A percentile compares a stretch with the other conserved stretches of the same genome.
These are phyloP conservation scores for Podospora australis DNA, from an alignment of 495 filamentous ascomycete genomes.

Conservation along the genomic window DNA sequence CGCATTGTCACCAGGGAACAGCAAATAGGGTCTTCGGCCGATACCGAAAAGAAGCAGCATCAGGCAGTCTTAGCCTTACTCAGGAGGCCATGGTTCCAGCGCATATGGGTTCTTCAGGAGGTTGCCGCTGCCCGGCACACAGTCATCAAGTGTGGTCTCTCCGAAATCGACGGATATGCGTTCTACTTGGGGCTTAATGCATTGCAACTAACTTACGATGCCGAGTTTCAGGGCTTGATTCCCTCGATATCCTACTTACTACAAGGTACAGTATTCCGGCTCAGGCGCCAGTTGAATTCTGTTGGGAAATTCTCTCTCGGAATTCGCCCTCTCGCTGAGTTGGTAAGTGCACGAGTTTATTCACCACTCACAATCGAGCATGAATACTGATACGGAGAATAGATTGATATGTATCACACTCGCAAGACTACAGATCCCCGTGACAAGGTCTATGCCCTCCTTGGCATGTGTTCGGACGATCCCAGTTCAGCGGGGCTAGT, in stretches of 20 bases:
- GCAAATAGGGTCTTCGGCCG: too few relatives aligned
- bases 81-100: not conserved
- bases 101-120: not conserved
- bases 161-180: not conserved
- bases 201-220: not conserved
- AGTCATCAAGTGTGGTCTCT: not conserved
- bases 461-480: not conserved
- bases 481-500: not conserved
- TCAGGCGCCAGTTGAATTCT: not conserved
- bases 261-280: not conserved
- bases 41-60: too few relatives aligned
- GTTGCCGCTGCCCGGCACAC: not conserved
- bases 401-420: not conserved
- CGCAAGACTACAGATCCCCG: not conserved
- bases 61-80: too few relatives aligned
- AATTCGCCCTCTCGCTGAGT: not conserved
- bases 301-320: not conserved
- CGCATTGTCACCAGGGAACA: too few relatives aligned
- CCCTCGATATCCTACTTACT: not conserved
- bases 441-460: not conserved
- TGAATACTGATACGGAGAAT: too few relatives aligned
- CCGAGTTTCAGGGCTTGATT: not conserved
- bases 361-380: too few relatives aligned
- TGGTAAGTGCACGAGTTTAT: too few relatives aligned
- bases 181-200: not conserved